These are phyloP conservation scores for Tardiomyces digboiensis DNA, from an alignment of 1,139 yeast species.

Conservation along the genomic window DNA sequence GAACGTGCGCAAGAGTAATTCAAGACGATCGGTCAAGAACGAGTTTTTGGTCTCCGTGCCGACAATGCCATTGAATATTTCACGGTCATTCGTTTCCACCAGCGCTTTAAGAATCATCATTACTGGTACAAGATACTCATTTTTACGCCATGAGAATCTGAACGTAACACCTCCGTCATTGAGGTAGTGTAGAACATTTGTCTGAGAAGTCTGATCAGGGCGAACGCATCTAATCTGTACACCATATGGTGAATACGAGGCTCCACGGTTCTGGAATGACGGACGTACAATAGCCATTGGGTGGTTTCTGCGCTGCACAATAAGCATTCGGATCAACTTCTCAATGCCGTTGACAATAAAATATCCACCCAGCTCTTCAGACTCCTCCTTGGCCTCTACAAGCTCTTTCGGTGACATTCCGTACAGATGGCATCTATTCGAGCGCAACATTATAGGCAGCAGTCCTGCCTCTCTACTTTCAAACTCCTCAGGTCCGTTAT, in stretches of 20 bases:
- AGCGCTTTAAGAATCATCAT: slow-evolving; percentile 89
- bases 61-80: slow-evolving; percentile 90
- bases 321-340: slow-evolving; percentile 91
- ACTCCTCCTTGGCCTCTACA: slow-evolving; percentile 74
- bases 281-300: slow-evolving; percentile 98
- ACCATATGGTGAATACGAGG: slow-evolving; percentile 82
- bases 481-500: slow-evolving; percentile 64
- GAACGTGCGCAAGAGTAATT: slow-evolving; percentile 78
- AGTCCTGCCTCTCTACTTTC: slow-evolving; percentile 91
- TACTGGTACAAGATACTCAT: slow-evolving; percentile 90
- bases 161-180: slow-evolving; percentile 95
- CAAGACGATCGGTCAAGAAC: slow-evolving; percentile 96
- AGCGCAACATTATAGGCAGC: slow-evolving; percentile 81
- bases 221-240: slow-evolving; percentile 90
- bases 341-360: slow-evolving; percentile 96
- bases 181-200: slow-evolving; percentile 90
- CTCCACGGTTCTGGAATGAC: slow-evolving; percentile 90
- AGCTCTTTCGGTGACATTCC: slow-evolving; percentile 74
- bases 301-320: slow-evolving; percentile 95
- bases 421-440: slow-evolving; percentile 82
- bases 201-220: slow-evolving; percentile 96
- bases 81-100: slow-evolving; percentile 85
- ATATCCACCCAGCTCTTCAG: slow-evolving; percentile 96
- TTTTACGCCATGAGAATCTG: slow-evolving; percentile 95
- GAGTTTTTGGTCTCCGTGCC: slow-evolving; percentile 84